Evolutionary conservation across 176 grass and related monocot genomes (phyloP).

Genomic region (Carex parvula): DNA sequence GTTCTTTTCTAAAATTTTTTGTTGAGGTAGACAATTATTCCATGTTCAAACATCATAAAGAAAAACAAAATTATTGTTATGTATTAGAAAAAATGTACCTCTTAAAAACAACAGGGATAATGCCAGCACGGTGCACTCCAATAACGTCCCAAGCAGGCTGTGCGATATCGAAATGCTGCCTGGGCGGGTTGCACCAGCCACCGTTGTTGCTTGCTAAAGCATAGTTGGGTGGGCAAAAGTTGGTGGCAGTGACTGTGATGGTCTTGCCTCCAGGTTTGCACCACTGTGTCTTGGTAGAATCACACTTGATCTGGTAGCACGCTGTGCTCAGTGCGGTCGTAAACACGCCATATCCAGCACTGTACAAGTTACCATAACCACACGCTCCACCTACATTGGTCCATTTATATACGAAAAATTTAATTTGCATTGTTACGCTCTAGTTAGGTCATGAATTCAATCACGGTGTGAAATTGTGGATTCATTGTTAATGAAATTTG

Average conservation of each 20-base stretch:
- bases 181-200: constrained; percentile 74
- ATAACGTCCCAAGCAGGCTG: constrained; percentile 77
- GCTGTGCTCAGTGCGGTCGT: constrained; percentile 41
- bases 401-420: neutral
- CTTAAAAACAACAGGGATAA: constrained; percentile 51
- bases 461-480: neutral
- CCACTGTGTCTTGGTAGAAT: constrained; percentile 29
- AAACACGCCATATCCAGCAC: constrained; percentile 24
- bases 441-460: neutral
- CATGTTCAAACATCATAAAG: neutral
- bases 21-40: neutral
- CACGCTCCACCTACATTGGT: constrained; percentile 47
- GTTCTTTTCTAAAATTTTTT: neutral
- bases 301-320: constrained; percentile 50
- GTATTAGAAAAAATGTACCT: constrained; percentile 29
- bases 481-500: neutral
- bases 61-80: neutral
- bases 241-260: constrained; percentile 54
- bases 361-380: constrained; percentile 59
- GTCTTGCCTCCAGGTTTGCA: constrained; percentile 33
- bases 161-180: constrained; percentile 72
- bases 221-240: constrained; percentile 68
- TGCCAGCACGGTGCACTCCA: constrained; percentile 54
- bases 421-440: neutral
- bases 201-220: constrained; percentile 37